Evolutionary conservation across 2,329 filamentous ascomycete species (phyloP), one percentile per base, ranked within the genome.

Genomic region (Paramyrothecium roridum): DNA sequence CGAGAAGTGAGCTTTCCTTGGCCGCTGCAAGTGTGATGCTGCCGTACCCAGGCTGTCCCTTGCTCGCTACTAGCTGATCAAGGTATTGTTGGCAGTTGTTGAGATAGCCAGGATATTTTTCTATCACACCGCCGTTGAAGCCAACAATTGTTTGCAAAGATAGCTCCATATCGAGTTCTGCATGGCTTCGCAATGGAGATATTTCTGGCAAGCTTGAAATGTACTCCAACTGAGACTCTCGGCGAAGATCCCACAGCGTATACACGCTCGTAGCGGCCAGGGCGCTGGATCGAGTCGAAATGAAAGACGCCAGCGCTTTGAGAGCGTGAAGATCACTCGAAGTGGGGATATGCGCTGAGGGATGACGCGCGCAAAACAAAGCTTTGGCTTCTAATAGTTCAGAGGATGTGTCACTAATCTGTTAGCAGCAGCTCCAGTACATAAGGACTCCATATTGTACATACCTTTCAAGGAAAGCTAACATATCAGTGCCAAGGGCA

Each of bases 41-140:
- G 63, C 63, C 66, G 49, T 62, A 77, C 57, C 67, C 74, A 51
- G 67, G 75, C 63, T 64, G 61, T n/a, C 58, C 58, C 40, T 59
- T 65, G 50, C 59, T 61, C 23, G 63, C 60, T 63, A 85, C 79
- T 10, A 93, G 73, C 43, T 77, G 73, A 63, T 91, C 77, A 49
- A 93, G 72, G 61, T 85, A 85, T 7, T 67, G 67, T 68, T 93
- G 89, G 64, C 86, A 87, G 46, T 74, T 78, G 33, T 70, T 71
- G 21, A 81, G 76, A 69, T 91, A 93, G 8, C 77, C 75, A 0
- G 90, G 89, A 65, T 93, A 93, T 63, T 87, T 86, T 71, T 93
- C 89, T 52, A 93, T 86, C 51, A 93, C 88, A 26, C 86, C 89
- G 48, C 90, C 90, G 65, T 91, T 92, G 71, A 88, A 93, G 3